These are phyloP conservation scores for Kazachstania martiniae DNA, from an alignment of 805 yeast species.

Conservation along the genomic window DNA sequence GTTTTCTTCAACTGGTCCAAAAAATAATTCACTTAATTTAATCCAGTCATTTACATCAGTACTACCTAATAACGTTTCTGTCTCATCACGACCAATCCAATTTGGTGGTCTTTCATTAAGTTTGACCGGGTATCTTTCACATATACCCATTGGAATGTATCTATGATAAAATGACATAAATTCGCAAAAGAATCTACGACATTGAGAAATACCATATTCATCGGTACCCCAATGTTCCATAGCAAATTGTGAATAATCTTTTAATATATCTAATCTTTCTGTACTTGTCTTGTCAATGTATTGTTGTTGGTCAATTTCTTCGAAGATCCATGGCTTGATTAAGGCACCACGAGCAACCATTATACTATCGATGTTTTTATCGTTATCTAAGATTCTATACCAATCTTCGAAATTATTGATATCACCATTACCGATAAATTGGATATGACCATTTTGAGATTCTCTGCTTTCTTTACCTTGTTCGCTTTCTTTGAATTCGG, in stretches of 20 bases:
- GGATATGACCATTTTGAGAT: conserved; percentile 42
- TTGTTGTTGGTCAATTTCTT: conserved; percentile 84
- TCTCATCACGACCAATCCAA: conserved; percentile 87
- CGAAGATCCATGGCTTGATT: conserved; percentile 97
- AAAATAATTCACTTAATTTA: conserved; percentile 86
- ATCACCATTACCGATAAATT: conserved; percentile 93
- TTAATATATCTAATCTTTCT: conserved; percentile 72
- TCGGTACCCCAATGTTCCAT: conserved; percentile 97
- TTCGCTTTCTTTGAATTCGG: conserved; percentile 52
- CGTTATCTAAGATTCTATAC: conserved; percentile 50
- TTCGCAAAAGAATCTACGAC: conserved; percentile 89
- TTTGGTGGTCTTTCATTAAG: conserved; percentile 88
- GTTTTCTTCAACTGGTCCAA: conserved; percentile 69
- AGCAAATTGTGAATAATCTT: conserved; percentile 65
- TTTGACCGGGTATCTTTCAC: conserved; percentile 80
- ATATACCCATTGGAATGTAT: conserved; percentile 86
- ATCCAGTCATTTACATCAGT: conserved; percentile 90
- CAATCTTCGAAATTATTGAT: conserved; percentile 80
- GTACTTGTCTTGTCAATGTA: conserved; percentile 82
- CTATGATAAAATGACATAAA: conserved; percentile 89
- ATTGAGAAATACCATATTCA: conserved; percentile 79
- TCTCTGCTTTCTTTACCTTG: conserved; percentile 52
- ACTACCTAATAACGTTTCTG: conserved; percentile 83
- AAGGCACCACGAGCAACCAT: conserved; percentile 98
- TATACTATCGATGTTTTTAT: conserved; percentile 74